A percentile compares a stretch with the other conserved stretches of the same genome.
These are phyloP conservation scores for Lodderomyces parapsilosis DNA, from an alignment of 1,139 yeast species.

Conservation along the genomic window DNA sequence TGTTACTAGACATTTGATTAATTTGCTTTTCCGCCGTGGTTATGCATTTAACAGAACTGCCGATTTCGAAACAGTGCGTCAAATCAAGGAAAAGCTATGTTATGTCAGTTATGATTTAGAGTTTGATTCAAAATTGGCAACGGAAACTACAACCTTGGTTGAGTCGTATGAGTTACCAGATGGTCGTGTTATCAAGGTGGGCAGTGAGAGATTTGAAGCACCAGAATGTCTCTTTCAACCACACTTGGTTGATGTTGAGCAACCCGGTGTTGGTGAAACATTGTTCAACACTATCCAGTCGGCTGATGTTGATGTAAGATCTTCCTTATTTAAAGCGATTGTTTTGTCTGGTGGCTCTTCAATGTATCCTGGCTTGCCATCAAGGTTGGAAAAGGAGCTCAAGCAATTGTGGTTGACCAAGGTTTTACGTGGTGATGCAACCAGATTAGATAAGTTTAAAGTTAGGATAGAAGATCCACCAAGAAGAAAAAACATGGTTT, in stretches of 20 bases:
- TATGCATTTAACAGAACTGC: conserved; percentile 98
- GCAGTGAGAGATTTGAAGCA: conserved; percentile 95
- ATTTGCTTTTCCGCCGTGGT: conserved; percentile 87
- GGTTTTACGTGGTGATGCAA: conserved; percentile 83
- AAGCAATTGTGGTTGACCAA: conserved; percentile 94
- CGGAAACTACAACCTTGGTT: conserved; percentile 91
- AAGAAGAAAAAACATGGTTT: conserved; percentile 98
- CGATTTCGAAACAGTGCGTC: conserved; percentile 97
- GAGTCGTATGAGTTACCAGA: conserved; percentile 93
- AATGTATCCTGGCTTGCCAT: conserved; percentile 98
- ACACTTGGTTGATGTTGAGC: conserved; percentile 93
- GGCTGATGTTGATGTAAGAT: conserved; percentile 91
- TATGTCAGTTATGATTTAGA: conserved; percentile 93
- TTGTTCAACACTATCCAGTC: conserved; percentile 89
- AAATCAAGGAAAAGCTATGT: conserved; percentile 93
- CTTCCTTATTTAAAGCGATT: conserved; percentile 85
- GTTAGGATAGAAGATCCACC: conserved; percentile 99
- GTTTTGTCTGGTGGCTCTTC: conserved; percentile 97
- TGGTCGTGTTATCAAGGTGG: conserved; percentile 90
- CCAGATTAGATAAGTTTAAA: conserved; percentile 86
- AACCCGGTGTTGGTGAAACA: conserved; percentile 93
- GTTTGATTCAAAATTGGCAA: conserved; percentile 81
- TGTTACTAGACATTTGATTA: conserved; percentile 91
- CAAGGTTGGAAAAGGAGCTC: conserved; percentile 90
- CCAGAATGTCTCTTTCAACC: conserved; percentile 99